Percentiles rank a stretch among this genome's conserved stretches.
Evolutionary conservation across 495 filamentous ascomycete species (phyloP).

Genomic region (Tuber umbilicatum): DNA sequence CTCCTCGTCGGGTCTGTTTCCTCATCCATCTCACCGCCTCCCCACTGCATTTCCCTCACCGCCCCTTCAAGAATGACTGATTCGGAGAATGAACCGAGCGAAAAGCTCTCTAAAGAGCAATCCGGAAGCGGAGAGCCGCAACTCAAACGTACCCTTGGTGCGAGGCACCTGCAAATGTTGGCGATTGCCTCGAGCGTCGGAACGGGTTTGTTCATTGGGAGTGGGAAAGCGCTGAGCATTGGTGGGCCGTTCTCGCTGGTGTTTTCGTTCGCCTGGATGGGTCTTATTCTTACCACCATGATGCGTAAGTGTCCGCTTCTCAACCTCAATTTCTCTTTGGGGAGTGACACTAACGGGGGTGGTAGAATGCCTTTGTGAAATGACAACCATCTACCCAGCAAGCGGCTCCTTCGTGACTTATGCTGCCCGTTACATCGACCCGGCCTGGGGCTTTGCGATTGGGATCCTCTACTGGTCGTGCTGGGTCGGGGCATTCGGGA

Average conservation of each 20-base stretch:
- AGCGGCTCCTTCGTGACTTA: constrained; percentile 56
- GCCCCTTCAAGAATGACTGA: neutral
- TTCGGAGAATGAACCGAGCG: neutral
- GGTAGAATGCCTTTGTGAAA: constrained; percentile 53
- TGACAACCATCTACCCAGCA: constrained; percentile 59
- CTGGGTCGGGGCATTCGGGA: constrained; percentile 56
- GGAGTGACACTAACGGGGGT: constrained; percentile 43
- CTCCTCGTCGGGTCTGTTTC: neutral
- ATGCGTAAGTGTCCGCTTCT: constrained; percentile 42
- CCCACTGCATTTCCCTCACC: neutral
- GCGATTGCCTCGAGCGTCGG: constrained; percentile 64
- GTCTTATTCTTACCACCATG: constrained; percentile 47
- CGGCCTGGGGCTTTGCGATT: constrained; percentile 69
- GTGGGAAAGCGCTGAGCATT: constrained; percentile 46
- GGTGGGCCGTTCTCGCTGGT: constrained; percentile 49
- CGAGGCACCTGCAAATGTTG: constrained; percentile 64
- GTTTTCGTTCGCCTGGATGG: constrained; percentile 51
- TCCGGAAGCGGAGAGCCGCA: constrained; percentile 5
- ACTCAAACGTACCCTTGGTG: constrained; percentile 58
- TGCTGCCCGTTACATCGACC: constrained; percentile 67
- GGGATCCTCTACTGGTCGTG: constrained; percentile 57
- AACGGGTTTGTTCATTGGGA: constrained; percentile 54
- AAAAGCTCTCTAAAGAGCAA: neutral
- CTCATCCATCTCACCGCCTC: neutral
- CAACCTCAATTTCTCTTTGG: constrained; percentile 36